Percentiles rank a stretch among this genome's conserved stretches.
Evolutionary conservation across 2,329 filamentous ascomycete species (phyloP).

Genomic region (Botrytis pseudocinerea): DNA sequence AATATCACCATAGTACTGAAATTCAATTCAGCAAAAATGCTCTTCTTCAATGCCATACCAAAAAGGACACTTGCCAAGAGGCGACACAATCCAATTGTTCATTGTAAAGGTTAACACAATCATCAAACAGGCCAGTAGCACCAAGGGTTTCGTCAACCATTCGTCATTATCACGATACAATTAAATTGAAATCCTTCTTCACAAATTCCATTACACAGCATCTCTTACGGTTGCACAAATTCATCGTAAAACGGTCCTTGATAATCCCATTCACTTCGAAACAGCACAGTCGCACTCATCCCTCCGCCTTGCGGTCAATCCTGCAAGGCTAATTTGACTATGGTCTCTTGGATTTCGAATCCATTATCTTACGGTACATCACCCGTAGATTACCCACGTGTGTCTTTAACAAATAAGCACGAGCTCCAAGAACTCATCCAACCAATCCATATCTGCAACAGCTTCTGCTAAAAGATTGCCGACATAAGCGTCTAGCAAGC

Average conservation of each 20-base stretch:
- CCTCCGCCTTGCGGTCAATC: not conserved
- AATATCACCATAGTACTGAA: not conserved
- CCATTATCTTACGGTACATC: not conserved
- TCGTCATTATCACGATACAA: not conserved
- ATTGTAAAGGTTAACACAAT: not conserved
- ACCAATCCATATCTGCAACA: not conserved
- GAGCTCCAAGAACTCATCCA: not conserved
- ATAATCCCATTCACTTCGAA: not conserved
- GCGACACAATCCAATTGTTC: not conserved
- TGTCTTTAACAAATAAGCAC: not conserved
- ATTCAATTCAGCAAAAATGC: not conserved
- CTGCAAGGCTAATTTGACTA: constrained; percentile 3
- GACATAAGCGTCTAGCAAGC: not conserved
- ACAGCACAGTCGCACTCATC: not conserved
- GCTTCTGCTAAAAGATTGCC: not conserved
- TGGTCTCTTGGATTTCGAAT: not conserved
- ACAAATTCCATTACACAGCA: not conserved
- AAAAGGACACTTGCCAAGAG: not conserved
- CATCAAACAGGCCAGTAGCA: not conserved
- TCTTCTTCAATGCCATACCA: not conserved
- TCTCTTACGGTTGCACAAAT: not conserved
- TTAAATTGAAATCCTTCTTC: not conserved
- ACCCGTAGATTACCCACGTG: not conserved
- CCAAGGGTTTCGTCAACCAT: not conserved
- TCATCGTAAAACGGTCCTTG: constrained; percentile 1